Base-by-base conservation (phyloP, 179 eudicot species). In the Drosera spatulata region DNA sequence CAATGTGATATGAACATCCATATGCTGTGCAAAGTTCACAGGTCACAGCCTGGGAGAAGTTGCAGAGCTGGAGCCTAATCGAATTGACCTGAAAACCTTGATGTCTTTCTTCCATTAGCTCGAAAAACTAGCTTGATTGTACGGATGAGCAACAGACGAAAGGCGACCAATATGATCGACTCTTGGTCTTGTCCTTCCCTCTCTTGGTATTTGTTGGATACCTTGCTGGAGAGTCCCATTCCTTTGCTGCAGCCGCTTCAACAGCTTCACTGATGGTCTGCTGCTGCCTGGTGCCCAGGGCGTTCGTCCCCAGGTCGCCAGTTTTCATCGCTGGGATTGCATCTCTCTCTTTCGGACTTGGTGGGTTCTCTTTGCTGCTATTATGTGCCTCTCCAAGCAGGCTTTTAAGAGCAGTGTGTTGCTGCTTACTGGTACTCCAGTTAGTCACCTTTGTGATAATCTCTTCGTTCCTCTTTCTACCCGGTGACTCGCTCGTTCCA, bases 141-240 rank as follows among this genome's bases (percentile, higher is more conserved):
- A 55, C 13, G 55, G 67, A 63, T 11, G 67, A 63, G 54, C 67
- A 63, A 39, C 67, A 63, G 45, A 54, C 37, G 39, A 63, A 55
- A 54, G 67, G 53, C 47, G 60, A 37, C 67, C 67, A 63, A 22
- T 22, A 22, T 22, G 33, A 22, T 12, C 39, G 55, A 39, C 51
- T 64, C 60, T 37, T 63, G 38, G 55, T 45, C 45, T 63, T 63
- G 3, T 45, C 53, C 14, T 63, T 63, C 6, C 74, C 86, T 46
- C 82, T 77, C 82, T 85, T 82, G 39, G 70, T 77, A 58, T 82
- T 77, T 56, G 69, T 70, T 1, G 83, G 85, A 63, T 75, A 79
- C 65, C 76, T 73, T 56, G 91, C 88, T 1, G 88, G 88, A 55
- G 95, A 85, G 55, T 81, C 71, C 95, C 89, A 83, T 71, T 83